phyloP scores from a whole-genome alignment of 2,329 filamentous ascomycete species.

The Stachybotrys chlorohalonatus region DNA sequence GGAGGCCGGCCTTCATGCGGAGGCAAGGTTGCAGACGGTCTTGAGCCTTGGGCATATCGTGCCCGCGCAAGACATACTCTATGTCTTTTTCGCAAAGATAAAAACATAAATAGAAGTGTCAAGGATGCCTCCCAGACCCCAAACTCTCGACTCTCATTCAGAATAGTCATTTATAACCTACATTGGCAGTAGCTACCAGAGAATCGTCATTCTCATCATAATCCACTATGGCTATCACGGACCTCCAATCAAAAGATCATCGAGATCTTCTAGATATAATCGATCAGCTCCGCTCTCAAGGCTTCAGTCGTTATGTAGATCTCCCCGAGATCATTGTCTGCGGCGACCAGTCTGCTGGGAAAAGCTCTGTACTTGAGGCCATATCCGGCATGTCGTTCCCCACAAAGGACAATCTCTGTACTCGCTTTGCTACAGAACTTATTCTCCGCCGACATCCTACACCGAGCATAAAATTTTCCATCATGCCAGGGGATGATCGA shows the following conservation, averaged over 20 bases:
- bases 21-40: too few species aligned
- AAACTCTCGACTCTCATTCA: too few species aligned
- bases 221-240: background rate
- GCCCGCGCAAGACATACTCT: too few species aligned
- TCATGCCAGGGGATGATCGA: conserved; percentile 6
- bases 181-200: too few species aligned
- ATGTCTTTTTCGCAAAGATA: too few species aligned
- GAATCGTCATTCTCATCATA: background rate
- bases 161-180: too few species aligned
- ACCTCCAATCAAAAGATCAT: conserved; percentile 2
- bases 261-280: conserved; percentile 23
- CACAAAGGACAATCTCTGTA: conserved; percentile 40
- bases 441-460: conserved; percentile 27
- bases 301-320: conserved; percentile 23
- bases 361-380: conserved; percentile 48
- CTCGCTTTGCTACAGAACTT: conserved; percentile 46
- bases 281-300: conserved; percentile 23
- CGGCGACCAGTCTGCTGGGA: conserved; percentile 46
- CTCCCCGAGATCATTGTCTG: conserved; percentile 44
- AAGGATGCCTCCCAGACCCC: too few species aligned
- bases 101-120: too few species aligned
- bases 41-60: too few species aligned
- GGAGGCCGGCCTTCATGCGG: too few species aligned
- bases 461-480: conserved; percentile 11
- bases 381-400: conserved; percentile 45